These are phyloP conservation scores for Hypoxylon sp. DNA, from an alignment of 2,329 filamentous ascomycete species.

Conservation along the genomic window DNA sequence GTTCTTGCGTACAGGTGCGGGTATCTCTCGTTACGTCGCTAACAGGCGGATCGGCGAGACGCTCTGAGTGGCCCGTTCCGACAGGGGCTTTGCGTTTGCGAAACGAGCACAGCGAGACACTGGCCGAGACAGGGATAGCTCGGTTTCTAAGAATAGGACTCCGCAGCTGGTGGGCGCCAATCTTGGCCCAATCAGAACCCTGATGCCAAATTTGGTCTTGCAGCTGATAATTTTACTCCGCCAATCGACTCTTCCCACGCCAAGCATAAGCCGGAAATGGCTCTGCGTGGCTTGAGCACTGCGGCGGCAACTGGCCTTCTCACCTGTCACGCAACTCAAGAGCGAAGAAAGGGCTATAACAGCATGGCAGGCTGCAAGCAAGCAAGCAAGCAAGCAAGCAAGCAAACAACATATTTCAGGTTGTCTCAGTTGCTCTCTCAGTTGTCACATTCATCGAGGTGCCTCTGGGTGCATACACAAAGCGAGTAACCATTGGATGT, in stretches of 20 bases:
- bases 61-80: conserved; percentile 37
- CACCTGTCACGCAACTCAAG: background rate
- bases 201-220: conserved; percentile 35
- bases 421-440: background rate
- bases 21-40: conserved; percentile 29
- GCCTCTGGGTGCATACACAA: too few relatives aligned
- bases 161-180: conserved; percentile 35
- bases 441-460: too few relatives aligned
- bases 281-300: conserved; percentile 29
- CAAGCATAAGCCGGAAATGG: conserved; percentile 35
- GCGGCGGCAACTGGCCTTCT: background rate
- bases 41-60: conserved; percentile 27
- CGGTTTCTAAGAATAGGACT: conserved; percentile 42
- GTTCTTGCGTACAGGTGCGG: conserved; percentile 24
- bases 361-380: background rate
- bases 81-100: conserved; percentile 44
- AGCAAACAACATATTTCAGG: background rate
- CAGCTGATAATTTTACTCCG: conserved; percentile 40
- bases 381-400: background rate
- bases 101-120: conserved; percentile 46
- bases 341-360: background rate
- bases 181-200: conserved; percentile 22
- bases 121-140: conserved; percentile 34
- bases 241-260: conserved; percentile 33
- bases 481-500: too few relatives aligned